Percentiles rank a stretch among this genome's conserved stretches.
Conservation (phyloP, 1,139 yeast species). For the Entelexis paramagnoliae region DNA sequence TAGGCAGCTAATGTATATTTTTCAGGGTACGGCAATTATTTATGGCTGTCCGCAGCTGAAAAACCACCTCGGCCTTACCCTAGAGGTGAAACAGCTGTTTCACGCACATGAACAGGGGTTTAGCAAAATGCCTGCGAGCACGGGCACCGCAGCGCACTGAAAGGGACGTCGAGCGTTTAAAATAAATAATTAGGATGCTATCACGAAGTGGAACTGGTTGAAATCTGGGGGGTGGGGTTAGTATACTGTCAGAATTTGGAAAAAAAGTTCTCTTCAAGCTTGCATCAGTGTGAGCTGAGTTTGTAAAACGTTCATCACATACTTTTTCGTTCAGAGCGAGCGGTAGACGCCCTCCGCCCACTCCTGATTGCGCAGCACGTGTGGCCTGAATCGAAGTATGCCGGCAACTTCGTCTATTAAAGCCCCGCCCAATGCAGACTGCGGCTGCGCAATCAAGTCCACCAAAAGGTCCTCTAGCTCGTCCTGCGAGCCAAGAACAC, state of each 20-base stretch:
- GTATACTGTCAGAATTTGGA: slow-evolving; percentile 23
- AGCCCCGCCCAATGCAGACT: slow-evolving; percentile 13
- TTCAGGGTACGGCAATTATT: background rate
- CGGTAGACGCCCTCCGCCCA: slow-evolving; percentile 13
- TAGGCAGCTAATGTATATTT: background rate
- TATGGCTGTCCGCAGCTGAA: background rate
- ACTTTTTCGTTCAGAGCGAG: slow-evolving; percentile 17
- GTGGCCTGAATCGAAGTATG: slow-evolving; percentile 11
- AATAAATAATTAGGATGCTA: background rate
- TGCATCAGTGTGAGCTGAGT: slow-evolving; percentile 33
- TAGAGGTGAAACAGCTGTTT: too few relatives aligned
- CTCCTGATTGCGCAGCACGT: background rate
- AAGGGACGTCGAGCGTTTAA: too few relatives aligned
- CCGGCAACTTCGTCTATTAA: slow-evolving; percentile 18
- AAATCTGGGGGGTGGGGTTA: slow-evolving; percentile 13
- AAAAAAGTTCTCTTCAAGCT: slow-evolving; percentile 25
- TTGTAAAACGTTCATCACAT: slow-evolving; percentile 26
- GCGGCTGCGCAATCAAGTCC: slow-evolving; percentile 12
- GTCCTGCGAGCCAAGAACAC: slow-evolving; percentile 1
- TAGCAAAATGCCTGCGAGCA: too few relatives aligned
- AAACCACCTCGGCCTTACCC: background rate
- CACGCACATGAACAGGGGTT: too few relatives aligned
- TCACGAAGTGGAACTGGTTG: background rate
- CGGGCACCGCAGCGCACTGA: background rate
- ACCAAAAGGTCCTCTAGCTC: slow-evolving; percentile 14